Base-by-base conservation (phyloP, 202 grass and related monocot species). In the Carex arenaria region DNA sequence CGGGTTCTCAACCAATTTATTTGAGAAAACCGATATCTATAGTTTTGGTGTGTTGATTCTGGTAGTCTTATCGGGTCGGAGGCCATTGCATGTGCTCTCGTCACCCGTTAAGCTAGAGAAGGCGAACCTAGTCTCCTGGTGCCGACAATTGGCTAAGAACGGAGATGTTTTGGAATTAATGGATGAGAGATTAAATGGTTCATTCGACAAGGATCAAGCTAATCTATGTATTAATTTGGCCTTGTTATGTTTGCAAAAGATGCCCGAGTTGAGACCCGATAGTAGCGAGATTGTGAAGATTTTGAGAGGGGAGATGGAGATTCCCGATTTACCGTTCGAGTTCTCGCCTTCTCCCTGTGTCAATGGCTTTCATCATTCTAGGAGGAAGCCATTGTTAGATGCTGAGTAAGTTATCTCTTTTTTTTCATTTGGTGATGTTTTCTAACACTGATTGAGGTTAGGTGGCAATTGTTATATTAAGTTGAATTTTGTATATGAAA, bases 21-120 rank as follows among this genome's bases (percentile, higher is more conserved):
- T 92, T 4, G 93, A 95, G 82, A 95, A 92, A 72, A 65, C 88
- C 4, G 93, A 95, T 63, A 83, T 95, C 7, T 95, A 95, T 83
- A 95, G 93, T 67, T 95, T 92, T 61, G 93, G 93, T 19, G 93
- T 95, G 54, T 89, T 98, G 65, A 84, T 95, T 47, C 89, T 98
- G 4, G 95, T 98, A 2, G 87, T 95, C n/a, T 5, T 98, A 3
- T 98, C 95, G 0, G 95, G 95, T 0, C 80, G 95, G 17, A 90
- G 95, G 42, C 93, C 95, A 17, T 84, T 98, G 67, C 95, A 95
- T 79, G 89, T 98, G 54, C 86, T 98, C 10, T 86, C 95, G 18
- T 98, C 93, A 31, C 95, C 95, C 18, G 92, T 98, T 83, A 95
- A 90, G 86, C 83, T 98, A 26, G 95, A 98, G 83, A 93, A 92